Evolutionary conservation across 2,329 filamentous ascomycete genomes (phyloP).

Genomic region (Pyricularia grisea): DNA sequence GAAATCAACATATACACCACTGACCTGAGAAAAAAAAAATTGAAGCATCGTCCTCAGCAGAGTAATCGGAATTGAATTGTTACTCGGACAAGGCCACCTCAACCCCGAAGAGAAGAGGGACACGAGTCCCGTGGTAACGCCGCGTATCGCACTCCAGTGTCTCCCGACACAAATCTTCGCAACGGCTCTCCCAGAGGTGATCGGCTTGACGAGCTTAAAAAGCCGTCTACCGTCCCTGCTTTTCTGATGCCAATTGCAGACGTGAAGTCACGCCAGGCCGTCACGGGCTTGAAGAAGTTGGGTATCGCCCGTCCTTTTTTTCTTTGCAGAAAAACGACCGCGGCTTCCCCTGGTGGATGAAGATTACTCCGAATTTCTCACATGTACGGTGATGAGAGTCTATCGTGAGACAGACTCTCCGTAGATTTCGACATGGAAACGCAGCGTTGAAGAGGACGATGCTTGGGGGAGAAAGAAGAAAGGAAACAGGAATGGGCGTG

Average conservation of each 20-base stretch:
- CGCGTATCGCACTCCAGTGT: constrained; percentile 15
- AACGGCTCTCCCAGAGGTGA: constrained; percentile 16
- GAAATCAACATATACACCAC: constrained; percentile 3
- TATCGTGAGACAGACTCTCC: constrained; percentile 30
- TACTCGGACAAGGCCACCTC: constrained; percentile 1
- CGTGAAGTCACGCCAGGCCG: constrained; percentile 13
- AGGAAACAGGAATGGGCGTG: not conserved
- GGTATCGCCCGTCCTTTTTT: constrained; percentile 3
- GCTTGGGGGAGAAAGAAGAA: constrained; percentile 22
- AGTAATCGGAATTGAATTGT: constrained; percentile 11
- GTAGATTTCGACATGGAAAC: constrained; percentile 77
- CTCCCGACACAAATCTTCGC: constrained; percentile 13
- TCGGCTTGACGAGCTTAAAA: not conserved
- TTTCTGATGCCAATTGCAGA: constrained; percentile 17
- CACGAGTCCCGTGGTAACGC: constrained; percentile 9
- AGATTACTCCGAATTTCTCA: constrained; percentile 50
- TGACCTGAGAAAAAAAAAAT: constrained; percentile 11
- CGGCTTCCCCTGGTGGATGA: constrained; percentile 6
- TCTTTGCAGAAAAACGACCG: constrained; percentile 1
- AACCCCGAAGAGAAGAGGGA: not conserved
- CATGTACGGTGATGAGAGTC: constrained; percentile 45
- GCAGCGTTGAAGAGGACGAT: constrained; percentile 75
- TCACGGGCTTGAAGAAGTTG: constrained; percentile 10
- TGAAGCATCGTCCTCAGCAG: constrained; percentile 15
- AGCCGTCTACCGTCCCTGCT: constrained; percentile 10